Evolutionary conservation across 805 yeast genomes (phyloP).

Genomic region (Alloascoidea hylecoeti): DNA sequence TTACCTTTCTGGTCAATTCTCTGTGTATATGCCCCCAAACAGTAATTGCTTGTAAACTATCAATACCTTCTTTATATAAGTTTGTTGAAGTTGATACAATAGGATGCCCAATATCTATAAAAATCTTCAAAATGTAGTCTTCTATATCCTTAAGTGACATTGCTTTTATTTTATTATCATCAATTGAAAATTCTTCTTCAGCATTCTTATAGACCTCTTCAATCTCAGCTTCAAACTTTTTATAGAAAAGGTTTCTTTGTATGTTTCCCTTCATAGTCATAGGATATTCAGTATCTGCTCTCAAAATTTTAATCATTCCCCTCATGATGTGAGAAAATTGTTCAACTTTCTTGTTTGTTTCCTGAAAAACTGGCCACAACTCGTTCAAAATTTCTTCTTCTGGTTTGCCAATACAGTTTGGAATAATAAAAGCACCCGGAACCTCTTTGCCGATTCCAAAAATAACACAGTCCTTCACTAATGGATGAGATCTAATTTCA

Average conservation of each 20-base stretch:
- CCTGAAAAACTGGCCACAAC: constrained; percentile 6
- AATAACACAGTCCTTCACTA: constrained; percentile 6
- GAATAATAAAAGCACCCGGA: constrained; percentile 6
- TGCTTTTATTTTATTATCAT: too few relatives aligned
- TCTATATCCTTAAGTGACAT: too few relatives aligned
- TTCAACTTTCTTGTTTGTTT: constrained; percentile 5
- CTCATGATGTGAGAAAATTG: constrained; percentile 6
- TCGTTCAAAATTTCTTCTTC: constrained; percentile 5
- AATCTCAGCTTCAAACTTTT: constrained; percentile 6
- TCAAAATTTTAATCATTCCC: constrained; percentile 5
- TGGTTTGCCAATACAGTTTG: neutral
- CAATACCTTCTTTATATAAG: too few relatives aligned
- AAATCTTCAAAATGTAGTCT: too few relatives aligned
- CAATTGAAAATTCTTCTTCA: constrained; percentile 5
- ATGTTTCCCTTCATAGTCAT: constrained; percentile 8
- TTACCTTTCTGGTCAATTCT: too few relatives aligned
- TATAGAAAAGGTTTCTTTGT: constrained; percentile 7
- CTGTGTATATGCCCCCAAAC: too few relatives aligned
- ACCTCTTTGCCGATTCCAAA: constrained; percentile 6
- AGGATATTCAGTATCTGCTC: constrained; percentile 6
- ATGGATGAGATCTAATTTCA: constrained; percentile 5
- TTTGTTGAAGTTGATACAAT: too few relatives aligned
- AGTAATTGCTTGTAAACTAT: too few relatives aligned
- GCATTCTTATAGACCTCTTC: constrained; percentile 4
- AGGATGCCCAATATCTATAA: too few relatives aligned